phyloP scores from a whole-genome alignment of 2,329 filamentous ascomycete genomes.

The Fusarium pseudocircinatum region DNA sequence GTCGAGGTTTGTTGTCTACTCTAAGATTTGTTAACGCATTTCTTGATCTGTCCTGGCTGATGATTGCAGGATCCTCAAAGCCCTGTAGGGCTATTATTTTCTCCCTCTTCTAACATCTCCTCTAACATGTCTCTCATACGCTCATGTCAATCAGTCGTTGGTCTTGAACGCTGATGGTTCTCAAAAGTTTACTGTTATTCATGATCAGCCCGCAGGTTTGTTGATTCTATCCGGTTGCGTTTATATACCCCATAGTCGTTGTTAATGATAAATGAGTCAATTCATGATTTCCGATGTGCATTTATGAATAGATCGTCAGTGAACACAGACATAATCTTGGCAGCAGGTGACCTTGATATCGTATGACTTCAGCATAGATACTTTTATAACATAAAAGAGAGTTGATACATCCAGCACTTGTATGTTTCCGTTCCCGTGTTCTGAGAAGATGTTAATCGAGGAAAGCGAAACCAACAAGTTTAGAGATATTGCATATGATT shows the following conservation, averaged over 20 bases:
- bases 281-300: neutral
- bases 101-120: neutral
- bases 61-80: conserved; percentile 9
- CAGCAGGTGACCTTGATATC: neutral
- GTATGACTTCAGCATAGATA: neutral
- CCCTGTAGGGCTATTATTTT: neutral
- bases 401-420: neutral
- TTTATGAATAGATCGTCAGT: neutral
- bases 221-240: neutral
- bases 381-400: neutral
- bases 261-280: neutral
- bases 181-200: neutral
- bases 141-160: neutral
- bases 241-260: conserved; percentile 15
- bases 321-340: neutral
- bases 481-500: neutral
- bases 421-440: neutral
- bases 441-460: neutral
- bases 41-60: conserved; percentile 10
- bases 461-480: neutral
- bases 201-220: neutral
- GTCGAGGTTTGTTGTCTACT: neutral
- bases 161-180: neutral
- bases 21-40: neutral
- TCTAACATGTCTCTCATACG: neutral